A percentile compares a stretch with the other conserved stretches of the same genome.
Conservation (phyloP, 768 basidiomycete species). For the Gymnopilus junonius region DNA sequence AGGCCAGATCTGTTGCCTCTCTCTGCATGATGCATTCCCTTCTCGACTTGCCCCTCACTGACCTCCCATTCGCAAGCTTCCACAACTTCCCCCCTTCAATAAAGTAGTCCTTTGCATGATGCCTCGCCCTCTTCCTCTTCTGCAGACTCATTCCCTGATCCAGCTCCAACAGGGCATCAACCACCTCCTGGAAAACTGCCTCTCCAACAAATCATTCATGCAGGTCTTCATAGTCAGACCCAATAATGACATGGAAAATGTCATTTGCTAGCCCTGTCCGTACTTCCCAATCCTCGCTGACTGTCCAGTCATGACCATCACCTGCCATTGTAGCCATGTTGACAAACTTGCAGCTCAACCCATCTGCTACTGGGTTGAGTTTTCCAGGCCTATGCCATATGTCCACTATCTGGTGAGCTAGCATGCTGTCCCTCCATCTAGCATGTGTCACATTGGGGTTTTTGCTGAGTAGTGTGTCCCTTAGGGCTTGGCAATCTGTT, state of each 20-base stretch:
- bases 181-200: conserved; percentile 25
- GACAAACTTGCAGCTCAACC: conserved; percentile 30
- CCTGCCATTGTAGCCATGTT: conserved; percentile 15
- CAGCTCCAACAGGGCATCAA: conserved; percentile 27
- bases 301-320: conserved; percentile 36
- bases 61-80: conserved; percentile 22
- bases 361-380: conserved; percentile 30
- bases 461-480: conserved; percentile 28
- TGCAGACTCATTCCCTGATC: conserved; percentile 15
- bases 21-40: conserved; percentile 31
- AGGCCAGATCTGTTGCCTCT: conserved; percentile 29
- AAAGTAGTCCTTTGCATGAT: conserved; percentile 27
- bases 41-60: conserved; percentile 17
- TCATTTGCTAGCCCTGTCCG: conserved; percentile 22
- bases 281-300: conserved; percentile 31
- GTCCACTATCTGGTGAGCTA: conserved; percentile 29
- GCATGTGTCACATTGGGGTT: conserved; percentile 35
- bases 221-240: not conserved
- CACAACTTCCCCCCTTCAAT: conserved; percentile 32
- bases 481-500: conserved; percentile 38
- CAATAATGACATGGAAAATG: conserved; percentile 9
- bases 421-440: conserved; percentile 37
- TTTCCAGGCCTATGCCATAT: conserved; percentile 21
- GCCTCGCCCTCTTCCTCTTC: conserved; percentile 23
- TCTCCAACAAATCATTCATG: conserved; percentile 24